Percentiles rank a stretch among this genome's conserved stretches.
Conservation (phyloP, 2,329 filamentous ascomycete genomes). For the Nannizziopsis barbatae region DNA sequence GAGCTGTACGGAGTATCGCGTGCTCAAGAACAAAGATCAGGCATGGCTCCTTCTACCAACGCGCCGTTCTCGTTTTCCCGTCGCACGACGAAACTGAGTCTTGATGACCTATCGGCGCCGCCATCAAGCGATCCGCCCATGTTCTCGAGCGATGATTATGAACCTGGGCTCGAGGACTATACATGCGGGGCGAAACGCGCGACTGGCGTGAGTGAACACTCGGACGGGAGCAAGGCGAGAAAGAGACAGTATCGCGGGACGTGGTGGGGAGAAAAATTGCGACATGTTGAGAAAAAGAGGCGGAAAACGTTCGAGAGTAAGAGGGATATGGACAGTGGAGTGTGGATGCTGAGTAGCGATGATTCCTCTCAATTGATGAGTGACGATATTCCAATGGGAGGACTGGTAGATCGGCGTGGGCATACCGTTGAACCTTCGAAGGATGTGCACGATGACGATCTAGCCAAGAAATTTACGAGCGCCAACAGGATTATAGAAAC, state of each 20-base stretch:
- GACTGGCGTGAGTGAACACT: background rate
- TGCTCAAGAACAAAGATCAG: slow-evolving; percentile 9
- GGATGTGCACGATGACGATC: background rate
- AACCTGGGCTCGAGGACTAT: slow-evolving; percentile 37
- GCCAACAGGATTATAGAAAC: slow-evolving; percentile 24
- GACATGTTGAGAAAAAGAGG: slow-evolving; percentile 31
- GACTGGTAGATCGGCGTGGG: background rate
- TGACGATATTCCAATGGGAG: slow-evolving; percentile 6
- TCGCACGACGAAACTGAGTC: slow-evolving; percentile 22
- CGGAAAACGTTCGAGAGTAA: slow-evolving; percentile 35
- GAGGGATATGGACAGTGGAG: slow-evolving; percentile 37
- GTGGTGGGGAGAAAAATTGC: slow-evolving; percentile 35
- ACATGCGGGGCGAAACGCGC: slow-evolving; percentile 16
- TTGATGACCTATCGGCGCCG: slow-evolving; percentile 6
- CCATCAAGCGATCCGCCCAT: slow-evolving; percentile 37
- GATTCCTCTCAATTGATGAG: slow-evolving; percentile 17
- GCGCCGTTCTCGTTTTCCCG: slow-evolving; percentile 26
- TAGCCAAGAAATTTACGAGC: slow-evolving; percentile 1
- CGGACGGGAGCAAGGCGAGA: slow-evolving; percentile 16
- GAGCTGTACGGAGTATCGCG: too few species aligned
- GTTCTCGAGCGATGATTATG: slow-evolving; percentile 40
- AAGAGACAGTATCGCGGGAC: slow-evolving; percentile 37
- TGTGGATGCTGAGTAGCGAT: slow-evolving; percentile 39
- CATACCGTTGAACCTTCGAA: background rate
- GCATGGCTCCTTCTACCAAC: slow-evolving; percentile 15